Evolutionary conservation across 495 filamentous ascomycete genomes (phyloP).

Genomic region (Penicilliopsis zonata): DNA sequence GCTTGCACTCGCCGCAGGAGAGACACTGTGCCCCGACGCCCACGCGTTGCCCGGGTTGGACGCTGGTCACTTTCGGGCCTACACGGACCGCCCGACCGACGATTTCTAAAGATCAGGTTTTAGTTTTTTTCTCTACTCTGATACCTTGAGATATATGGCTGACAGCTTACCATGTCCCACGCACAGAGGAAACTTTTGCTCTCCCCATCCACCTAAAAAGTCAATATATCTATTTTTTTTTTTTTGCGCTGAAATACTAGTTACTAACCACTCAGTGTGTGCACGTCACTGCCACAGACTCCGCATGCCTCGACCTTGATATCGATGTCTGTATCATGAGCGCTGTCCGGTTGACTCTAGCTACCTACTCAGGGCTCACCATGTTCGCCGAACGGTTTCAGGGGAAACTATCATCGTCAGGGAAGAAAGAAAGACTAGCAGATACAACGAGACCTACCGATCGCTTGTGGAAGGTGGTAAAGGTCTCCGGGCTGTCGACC

Average conservation of each 20-base stretch:
- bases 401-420: constrained; percentile 44
- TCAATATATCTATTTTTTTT: constrained; percentile 3
- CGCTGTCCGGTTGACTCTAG: not conserved
- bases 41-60: constrained; percentile 66
- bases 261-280: constrained; percentile 52
- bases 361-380: constrained; percentile 10
- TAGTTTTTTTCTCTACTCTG: not conserved
- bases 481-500: constrained; percentile 47
- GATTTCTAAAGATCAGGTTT: constrained; percentile 38
- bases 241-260: not conserved
- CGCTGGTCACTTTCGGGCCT: constrained; percentile 49
- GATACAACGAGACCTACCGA: constrained; percentile 31
- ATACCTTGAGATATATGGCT: not conserved
- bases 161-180: constrained; percentile 46
- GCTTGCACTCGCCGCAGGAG: constrained; percentile 57
- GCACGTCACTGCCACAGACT: constrained; percentile 69
- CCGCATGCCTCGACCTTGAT: constrained; percentile 64
- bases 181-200: constrained; percentile 53
- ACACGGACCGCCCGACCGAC: constrained; percentile 61
- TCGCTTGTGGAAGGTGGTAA: constrained; percentile 51
- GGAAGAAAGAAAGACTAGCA: not conserved
- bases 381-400: constrained; percentile 64
- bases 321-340: constrained; percentile 49
- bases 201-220: constrained; percentile 52
- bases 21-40: constrained; percentile 70